A percentile compares a stretch with the other conserved stretches of the same genome.
Evolutionary conservation across 352 stramenopile species (phyloP).

Genomic region (Globisporangium abappressorium): DNA sequence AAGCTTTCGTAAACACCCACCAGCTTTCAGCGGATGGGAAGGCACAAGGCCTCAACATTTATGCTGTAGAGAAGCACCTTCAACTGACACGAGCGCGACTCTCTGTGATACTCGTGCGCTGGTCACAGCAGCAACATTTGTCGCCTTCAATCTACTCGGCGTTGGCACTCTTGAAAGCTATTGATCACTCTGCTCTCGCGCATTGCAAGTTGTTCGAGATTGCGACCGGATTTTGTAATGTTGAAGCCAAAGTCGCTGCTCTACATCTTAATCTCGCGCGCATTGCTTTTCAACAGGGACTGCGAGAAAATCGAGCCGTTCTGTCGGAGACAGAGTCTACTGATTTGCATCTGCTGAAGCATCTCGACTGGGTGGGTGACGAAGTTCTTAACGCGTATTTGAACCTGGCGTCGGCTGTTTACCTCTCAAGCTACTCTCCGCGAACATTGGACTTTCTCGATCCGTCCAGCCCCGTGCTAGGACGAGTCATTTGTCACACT

Average conservation of each 20-base stretch:
- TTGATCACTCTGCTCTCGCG: not conserved
- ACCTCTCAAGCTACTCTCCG: constrained; percentile 3
- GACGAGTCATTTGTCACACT: not conserved
- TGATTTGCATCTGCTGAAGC: not conserved
- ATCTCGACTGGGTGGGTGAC: not conserved
- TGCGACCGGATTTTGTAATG: not conserved
- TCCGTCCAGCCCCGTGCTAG: not conserved
- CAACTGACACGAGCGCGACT: not conserved
- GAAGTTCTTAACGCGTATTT: not conserved
- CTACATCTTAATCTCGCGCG: constrained; percentile 8
- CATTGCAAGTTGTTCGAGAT: not conserved
- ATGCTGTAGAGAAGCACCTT: not conserved
- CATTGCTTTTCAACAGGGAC: not conserved
- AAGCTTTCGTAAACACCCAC: not conserved
- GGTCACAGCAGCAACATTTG: not conserved
- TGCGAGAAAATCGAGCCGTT: not conserved
- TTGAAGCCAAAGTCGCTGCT: not conserved
- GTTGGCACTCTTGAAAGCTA: not conserved
- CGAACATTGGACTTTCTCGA: constrained; percentile 8
- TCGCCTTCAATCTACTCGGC: not conserved
- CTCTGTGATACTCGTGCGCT: not conserved
- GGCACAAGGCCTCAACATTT: not conserved
- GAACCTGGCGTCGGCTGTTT: not conserved
- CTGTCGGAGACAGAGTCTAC: not conserved
- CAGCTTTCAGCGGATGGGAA: not conserved